Base-by-base conservation (phyloP, 768 basidiomycete genomes). In the Hericium rajendrae region DNA sequence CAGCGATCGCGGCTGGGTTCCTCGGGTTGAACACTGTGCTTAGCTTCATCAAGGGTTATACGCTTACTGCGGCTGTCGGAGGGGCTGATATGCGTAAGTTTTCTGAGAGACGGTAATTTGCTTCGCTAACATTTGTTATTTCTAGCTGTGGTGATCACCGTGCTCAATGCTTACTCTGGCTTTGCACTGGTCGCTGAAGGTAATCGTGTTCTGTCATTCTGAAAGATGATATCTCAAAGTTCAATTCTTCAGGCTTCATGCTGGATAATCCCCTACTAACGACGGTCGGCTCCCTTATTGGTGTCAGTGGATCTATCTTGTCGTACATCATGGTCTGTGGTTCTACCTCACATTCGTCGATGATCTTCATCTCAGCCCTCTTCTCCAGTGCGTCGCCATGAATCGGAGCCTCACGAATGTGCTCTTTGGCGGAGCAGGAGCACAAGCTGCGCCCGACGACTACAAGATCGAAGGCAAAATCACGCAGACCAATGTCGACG, bases 111-210 rank as follows among this genome's bases (percentile, higher is more conserved):
- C 15, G 9, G 12, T 38, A 32, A 20, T 59, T 49, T 48, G 40
- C 20, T 56, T 15, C 59, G 53, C 28, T 38, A 6, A 38, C 10
- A 57, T 48, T 48, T 50, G 3, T 38, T 53, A 39, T 43, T 48
- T 58, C 18, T 63, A 91, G 89, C 91, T 53, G 91, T 94, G 37
- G 87, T 94, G 4, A 93, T 94, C 50, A 93, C 91, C 5, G 91
- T 94, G 16, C 68, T 94, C 59, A 94, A 94, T 67, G 90, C 91
- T 12, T 94, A 93, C 70, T 90, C 88, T 59, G 91, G 91, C 20
- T 91, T 94, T 63, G 91, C 91, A 16, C 81, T 94, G 11, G 90
- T 94, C 16, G 91, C 91, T 2, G 91, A 94, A 77, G 91, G 83
- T 80, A 53, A 38, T 63, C 53, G 38, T 0, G 38, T 28, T 16